Conservation (phyloP, 2,329 filamentous ascomycete species). For the Berkeleyomyces rouxiae region DNA sequence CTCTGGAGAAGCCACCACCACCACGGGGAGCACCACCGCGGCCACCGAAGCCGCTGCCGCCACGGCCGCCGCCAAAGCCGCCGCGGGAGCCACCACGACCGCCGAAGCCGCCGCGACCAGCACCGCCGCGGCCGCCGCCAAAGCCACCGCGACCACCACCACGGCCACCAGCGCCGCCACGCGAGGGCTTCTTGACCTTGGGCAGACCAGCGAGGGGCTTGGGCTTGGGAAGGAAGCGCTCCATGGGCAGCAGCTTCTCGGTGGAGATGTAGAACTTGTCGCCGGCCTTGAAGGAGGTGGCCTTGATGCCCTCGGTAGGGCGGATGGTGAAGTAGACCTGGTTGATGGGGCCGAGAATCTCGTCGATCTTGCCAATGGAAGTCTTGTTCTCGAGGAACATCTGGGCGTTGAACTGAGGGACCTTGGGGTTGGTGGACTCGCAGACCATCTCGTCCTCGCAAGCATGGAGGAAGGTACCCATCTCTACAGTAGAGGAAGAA, state of each 20-base stretch:
- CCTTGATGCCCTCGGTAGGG: conserved; percentile 89
- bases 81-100: conserved; percentile 21
- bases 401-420: conserved; percentile 97
- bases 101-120: conserved; percentile 26
- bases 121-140: conserved; percentile 25
- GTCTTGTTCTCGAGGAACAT: conserved; percentile 99
- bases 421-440: conserved; percentile 85
- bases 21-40: conserved; percentile 7
- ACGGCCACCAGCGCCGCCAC: conserved; percentile 30
- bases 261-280: conserved; percentile 94
- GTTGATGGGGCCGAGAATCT: conserved; percentile 93
- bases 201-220: conserved; percentile 48
- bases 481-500: conserved; percentile 37
- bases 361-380: conserved; percentile 88
- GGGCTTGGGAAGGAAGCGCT: conserved; percentile 92
- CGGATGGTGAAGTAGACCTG: conserved; percentile 98
- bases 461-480: conserved; percentile 86
- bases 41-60: conserved; percentile 20
- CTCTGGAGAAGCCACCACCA: conserved; percentile 8
- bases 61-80: conserved; percentile 21
- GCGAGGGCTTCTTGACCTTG: conserved; percentile 40
- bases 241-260: conserved; percentile 87
- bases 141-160: conserved; percentile 22
- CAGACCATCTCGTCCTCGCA: conserved; percentile 97
- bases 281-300: conserved; percentile 82